Percentiles rank a stretch among this genome's conserved stretches.
phyloP scores from a whole-genome alignment of 164 flowering plant genomes.

The Annona cherimola region DNA sequence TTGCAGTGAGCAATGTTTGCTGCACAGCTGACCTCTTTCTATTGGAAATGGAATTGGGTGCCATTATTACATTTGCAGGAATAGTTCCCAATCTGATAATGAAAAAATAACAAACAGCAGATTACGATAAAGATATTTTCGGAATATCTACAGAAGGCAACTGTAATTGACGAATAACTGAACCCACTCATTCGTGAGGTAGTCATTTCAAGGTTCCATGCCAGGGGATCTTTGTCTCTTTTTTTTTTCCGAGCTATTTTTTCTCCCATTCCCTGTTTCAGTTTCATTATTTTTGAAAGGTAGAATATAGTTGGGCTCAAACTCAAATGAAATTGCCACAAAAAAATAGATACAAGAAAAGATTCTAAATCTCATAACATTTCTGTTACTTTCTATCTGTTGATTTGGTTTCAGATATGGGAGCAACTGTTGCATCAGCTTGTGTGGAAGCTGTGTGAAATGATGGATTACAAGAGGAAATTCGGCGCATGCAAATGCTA shows the following conservation, averaged over 20 bases:
- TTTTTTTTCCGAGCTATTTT: too few relatives aligned
- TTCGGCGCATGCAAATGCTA: not conserved
- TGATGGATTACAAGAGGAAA: not conserved
- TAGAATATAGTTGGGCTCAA: not conserved
- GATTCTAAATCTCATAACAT: not conserved
- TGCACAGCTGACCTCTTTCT: slow-evolving; percentile 16
- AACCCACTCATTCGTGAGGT: not conserved
- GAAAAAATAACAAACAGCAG: slow-evolving; percentile 1
- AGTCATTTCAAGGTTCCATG: not conserved
- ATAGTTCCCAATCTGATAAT: slow-evolving; percentile 29
- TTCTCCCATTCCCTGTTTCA: too few relatives aligned
- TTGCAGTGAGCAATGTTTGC: slow-evolving; percentile 23
- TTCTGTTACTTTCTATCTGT: not conserved
- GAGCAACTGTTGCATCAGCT: not conserved
- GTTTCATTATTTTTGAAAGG: not conserved
- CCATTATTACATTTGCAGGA: slow-evolving; percentile 36
- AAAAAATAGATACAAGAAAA: not conserved
- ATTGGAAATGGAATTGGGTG: slow-evolving; percentile 23
- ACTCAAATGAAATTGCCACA: not conserved
- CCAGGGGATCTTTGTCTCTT: not conserved
- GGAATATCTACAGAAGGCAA: not conserved
- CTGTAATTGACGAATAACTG: not conserved
- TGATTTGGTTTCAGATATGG: not conserved
- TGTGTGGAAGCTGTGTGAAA: not conserved
- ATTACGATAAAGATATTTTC: not conserved